A percentile compares a stretch with the other conserved stretches of the same genome.
phyloP scores from a whole-genome alignment of 257 asterid species.

The Ajuga chamaepitys region DNA sequence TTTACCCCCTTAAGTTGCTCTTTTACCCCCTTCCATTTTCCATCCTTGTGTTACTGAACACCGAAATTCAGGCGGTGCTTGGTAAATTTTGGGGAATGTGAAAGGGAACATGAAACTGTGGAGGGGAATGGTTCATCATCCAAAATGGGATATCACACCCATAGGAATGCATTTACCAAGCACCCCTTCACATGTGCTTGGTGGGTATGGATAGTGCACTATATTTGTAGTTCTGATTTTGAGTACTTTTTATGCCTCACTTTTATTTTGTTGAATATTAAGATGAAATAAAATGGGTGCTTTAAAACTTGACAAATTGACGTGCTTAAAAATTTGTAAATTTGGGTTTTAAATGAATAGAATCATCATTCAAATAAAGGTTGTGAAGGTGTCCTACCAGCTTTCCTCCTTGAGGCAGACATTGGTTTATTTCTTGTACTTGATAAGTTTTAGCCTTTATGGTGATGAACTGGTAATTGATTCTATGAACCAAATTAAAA shows the following conservation, averaged over 20 bases:
- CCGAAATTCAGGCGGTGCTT: too few species aligned
- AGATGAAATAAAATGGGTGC: not conserved
- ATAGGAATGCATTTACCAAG: too few species aligned
- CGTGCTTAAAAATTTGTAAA: not conserved
- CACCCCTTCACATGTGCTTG: not conserved
- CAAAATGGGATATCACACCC: too few species aligned
- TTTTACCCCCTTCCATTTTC: too few species aligned
- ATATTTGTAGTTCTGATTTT: not conserved
- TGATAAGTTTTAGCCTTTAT: not conserved
- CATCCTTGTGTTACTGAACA: too few species aligned
- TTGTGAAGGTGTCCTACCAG: not conserved
- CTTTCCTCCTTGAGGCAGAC: not conserved
- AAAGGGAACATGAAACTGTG: too few species aligned
- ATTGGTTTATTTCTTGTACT: not conserved
- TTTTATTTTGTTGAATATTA: not conserved
- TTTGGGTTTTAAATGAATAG: not conserved
- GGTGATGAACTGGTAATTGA: not conserved
- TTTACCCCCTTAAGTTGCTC: too few species aligned
- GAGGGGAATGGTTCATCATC: too few species aligned
- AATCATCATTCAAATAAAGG: not conserved
- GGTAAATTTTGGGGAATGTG: too few species aligned
- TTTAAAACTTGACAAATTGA: not conserved
- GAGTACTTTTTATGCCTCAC: not conserved
- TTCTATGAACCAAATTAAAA: not conserved
- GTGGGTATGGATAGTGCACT: not conserved